phyloP scores from a whole-genome alignment of 345 rosid species.

The Syzygium oleosum region DNA sequence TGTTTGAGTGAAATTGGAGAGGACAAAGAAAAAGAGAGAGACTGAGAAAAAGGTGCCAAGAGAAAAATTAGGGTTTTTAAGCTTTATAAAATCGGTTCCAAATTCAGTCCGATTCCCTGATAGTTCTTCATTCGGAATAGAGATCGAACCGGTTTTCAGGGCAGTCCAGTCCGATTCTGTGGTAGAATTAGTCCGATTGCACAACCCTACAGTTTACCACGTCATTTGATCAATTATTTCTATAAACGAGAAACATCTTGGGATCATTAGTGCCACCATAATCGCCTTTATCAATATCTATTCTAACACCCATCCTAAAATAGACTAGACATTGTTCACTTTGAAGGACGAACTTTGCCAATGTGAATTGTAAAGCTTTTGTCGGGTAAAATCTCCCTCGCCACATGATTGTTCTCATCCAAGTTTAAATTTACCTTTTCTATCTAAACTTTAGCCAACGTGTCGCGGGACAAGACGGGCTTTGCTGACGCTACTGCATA shows the following conservation, averaged over 20 bases:
- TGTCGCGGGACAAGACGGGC: not conserved
- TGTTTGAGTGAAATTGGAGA: too few relatives aligned
- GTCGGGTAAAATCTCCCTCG: not conserved
- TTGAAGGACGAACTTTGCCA: not conserved
- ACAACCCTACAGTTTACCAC: not conserved
- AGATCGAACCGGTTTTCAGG: too few relatives aligned
- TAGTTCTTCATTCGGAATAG: too few relatives aligned
- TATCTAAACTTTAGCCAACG: not conserved
- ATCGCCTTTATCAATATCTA: not conserved
- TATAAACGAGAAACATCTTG: not conserved
- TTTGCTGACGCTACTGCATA: not conserved
- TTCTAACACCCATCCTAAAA: not conserved
- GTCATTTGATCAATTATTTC: not conserved
- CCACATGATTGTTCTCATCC: not conserved
- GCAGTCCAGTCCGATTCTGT: too few relatives aligned
- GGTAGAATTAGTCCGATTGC: too few relatives aligned
- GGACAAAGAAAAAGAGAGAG: too few relatives aligned
- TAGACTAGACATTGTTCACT: not conserved
- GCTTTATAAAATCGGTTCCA: not conserved
- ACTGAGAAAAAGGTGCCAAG: too few relatives aligned
- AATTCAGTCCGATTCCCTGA: too few relatives aligned
- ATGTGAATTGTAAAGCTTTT: not conserved
- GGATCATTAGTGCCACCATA: not conserved
- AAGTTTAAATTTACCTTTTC: not conserved
- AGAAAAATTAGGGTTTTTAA: too few relatives aligned